Evolutionary conservation across 2,329 filamentous ascomycete genomes (phyloP).

Genomic region (Chaetomium olivaceum): DNA sequence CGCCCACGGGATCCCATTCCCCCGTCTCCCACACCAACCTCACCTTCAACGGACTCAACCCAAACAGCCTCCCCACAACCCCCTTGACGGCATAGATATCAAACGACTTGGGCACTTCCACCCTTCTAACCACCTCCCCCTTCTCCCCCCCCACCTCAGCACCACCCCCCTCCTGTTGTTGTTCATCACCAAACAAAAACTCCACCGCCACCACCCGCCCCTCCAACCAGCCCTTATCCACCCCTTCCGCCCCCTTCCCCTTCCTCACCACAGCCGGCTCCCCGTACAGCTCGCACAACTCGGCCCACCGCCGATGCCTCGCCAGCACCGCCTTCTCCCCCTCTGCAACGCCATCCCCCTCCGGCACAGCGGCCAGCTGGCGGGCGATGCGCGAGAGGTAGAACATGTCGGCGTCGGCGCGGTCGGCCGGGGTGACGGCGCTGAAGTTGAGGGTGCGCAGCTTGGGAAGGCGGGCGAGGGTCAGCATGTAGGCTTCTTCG

Average conservation of each 20-base stretch:
- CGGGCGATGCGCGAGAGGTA: slow-evolving; percentile 83
- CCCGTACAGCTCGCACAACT: slow-evolving; percentile 76
- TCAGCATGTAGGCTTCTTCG: slow-evolving; percentile 88
- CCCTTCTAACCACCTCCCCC: slow-evolving; percentile 30
- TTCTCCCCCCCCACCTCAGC: background rate
- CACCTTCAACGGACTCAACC: slow-evolving; percentile 61
- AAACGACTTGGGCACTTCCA: slow-evolving; percentile 70
- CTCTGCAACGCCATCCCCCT: slow-evolving; percentile 52
- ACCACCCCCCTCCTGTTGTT: slow-evolving; percentile 9
- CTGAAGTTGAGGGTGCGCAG: slow-evolving; percentile 74
- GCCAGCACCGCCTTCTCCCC: slow-evolving; percentile 54
- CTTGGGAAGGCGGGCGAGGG: slow-evolving; percentile 69
- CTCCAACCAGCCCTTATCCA: slow-evolving; percentile 80
- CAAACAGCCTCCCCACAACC: slow-evolving; percentile 71
- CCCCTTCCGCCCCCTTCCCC: slow-evolving; percentile 52
- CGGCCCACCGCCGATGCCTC: slow-evolving; percentile 69
- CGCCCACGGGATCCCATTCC: slow-evolving; percentile 78
- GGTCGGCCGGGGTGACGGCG: slow-evolving; percentile 69
- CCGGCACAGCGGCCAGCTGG: slow-evolving; percentile 61
- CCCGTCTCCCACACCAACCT: slow-evolving; percentile 84
- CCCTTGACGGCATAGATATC: slow-evolving; percentile 82
- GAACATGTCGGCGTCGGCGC: slow-evolving; percentile 87
- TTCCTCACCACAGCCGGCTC: slow-evolving; percentile 64
- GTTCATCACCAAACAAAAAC: slow-evolving; percentile 49
- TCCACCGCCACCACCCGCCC: slow-evolving; percentile 71